A percentile compares a stretch with the other conserved stretches of the same genome.
Evolutionary conservation across 257 asterid genomes (phyloP).

Genomic region (Perilla frutescens): DNA sequence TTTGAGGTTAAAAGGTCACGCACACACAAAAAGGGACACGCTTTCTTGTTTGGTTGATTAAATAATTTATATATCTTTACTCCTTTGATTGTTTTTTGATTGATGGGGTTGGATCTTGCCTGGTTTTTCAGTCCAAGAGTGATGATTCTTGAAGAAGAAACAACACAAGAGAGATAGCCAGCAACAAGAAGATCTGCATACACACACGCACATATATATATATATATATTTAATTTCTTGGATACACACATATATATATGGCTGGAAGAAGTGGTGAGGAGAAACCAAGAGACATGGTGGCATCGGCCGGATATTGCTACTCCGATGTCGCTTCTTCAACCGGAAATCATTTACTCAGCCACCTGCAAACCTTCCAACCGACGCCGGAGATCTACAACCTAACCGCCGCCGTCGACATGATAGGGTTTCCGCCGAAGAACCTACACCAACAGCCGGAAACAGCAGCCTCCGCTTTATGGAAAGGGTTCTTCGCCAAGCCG

Average conservation of each 20-base stretch:
- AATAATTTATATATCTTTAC: constrained; percentile 23
- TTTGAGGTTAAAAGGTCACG: constrained; percentile 37
- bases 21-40: constrained; percentile 36
- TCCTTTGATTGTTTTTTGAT: constrained; percentile 22
- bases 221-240: not conserved
- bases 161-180: not conserved
- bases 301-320: constrained; percentile 52
- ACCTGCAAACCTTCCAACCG: constrained; percentile 44
- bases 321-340: constrained; percentile 42
- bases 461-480: constrained; percentile 44
- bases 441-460: not conserved
- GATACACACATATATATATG: constrained; percentile 36
- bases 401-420: constrained; percentile 59
- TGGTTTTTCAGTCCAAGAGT: constrained; percentile 29
- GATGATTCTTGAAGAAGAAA: constrained; percentile 24
- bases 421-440: constrained; percentile 69
- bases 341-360: constrained; percentile 45
- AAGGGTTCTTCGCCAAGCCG: constrained; percentile 51
- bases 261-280: constrained; percentile 44
- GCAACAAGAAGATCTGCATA: constrained; percentile 15
- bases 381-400: constrained; percentile 66
- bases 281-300: constrained; percentile 41
- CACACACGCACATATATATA: not conserved
- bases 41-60: constrained; percentile 35
- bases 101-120: constrained; percentile 37